These are phyloP conservation scores for Paecilomyces sp. DNA, from an alignment of 2,329 filamentous ascomycete species.

Conservation along the genomic window DNA sequence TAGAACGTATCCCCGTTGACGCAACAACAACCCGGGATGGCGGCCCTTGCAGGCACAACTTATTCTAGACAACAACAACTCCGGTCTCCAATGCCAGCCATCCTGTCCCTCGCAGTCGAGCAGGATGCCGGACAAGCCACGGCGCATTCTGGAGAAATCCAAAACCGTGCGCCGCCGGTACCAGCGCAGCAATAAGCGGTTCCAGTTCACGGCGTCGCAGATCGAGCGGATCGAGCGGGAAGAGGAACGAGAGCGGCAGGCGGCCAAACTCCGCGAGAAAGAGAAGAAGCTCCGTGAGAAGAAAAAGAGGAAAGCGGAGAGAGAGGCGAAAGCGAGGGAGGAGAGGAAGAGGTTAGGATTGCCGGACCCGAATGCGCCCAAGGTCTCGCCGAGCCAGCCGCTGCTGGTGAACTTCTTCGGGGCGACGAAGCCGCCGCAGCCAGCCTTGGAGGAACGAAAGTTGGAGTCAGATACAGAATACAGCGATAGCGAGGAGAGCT, in stretches of 20 bases:
- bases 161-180: constrained; percentile 30
- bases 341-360: constrained; percentile 24
- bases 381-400: constrained; percentile 27
- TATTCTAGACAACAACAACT: neutral
- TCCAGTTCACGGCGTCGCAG: constrained; percentile 27
- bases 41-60: neutral
- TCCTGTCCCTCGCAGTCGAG: neutral
- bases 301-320: constrained; percentile 28
- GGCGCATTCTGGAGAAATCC: constrained; percentile 31
- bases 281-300: constrained; percentile 26
- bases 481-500: neutral
- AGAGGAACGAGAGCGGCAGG: constrained; percentile 32
- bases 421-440: constrained; percentile 5
- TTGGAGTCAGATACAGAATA: neutral
- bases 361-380: constrained; percentile 22
- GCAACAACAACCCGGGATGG: neutral
- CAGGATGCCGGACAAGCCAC: constrained; percentile 23
- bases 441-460: neutral
- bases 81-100: neutral
- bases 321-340: constrained; percentile 26
- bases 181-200: constrained; percentile 30
- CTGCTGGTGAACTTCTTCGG: constrained; percentile 25
- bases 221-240: constrained; percentile 34
- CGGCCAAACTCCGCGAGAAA: constrained; percentile 29
- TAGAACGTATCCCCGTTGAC: neutral